Percentiles rank a stretch among this genome's conserved stretches.
These are phyloP conservation scores for Candida hungchunana DNA, from an alignment of 805 yeast species.

Conservation along the genomic window DNA sequence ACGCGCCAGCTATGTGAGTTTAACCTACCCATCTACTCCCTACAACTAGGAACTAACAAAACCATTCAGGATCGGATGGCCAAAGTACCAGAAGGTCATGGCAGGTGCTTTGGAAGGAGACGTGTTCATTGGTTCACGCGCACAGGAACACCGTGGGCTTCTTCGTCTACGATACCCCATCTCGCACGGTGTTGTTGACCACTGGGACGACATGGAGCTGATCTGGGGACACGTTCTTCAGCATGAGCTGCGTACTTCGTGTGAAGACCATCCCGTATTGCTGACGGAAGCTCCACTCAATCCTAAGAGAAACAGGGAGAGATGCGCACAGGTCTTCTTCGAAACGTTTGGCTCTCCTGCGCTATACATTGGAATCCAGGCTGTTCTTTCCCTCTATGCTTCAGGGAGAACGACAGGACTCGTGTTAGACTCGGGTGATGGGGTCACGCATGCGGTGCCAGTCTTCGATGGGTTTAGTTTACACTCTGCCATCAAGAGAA, in stretches of 20 bases:
- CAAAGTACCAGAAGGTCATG: constrained; percentile 81
- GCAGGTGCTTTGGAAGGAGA: constrained; percentile 66
- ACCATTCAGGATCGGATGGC: constrained; percentile 55
- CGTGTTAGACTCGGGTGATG: constrained; percentile 90
- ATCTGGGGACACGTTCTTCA: constrained; percentile 70
- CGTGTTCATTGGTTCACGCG: constrained; percentile 68
- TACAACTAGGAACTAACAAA: constrained; percentile 1
- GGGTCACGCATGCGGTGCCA: constrained; percentile 84
- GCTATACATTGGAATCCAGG: constrained; percentile 90
- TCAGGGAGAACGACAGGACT: constrained; percentile 89
- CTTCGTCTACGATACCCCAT: constrained; percentile 68
- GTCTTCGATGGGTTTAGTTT: constrained; percentile 85
- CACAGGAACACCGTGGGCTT: constrained; percentile 77
- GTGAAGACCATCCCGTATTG: constrained; percentile 83
- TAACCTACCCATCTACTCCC: no score
- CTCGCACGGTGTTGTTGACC: constrained; percentile 68
- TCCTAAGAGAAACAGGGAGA: constrained; percentile 79
- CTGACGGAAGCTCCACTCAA: constrained; percentile 89
- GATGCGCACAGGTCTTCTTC: constrained; percentile 87
- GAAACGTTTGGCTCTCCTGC: constrained; percentile 88
- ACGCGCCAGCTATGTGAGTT: constrained; percentile 51
- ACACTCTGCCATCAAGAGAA: constrained; percentile 64
- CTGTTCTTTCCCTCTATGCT: constrained; percentile 80
- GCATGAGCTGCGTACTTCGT: constrained; percentile 49
- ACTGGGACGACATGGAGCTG: constrained; percentile 86